Base-by-base conservation (phyloP, 331 rosid species). In the Rhamnella rubrinervis region DNA sequence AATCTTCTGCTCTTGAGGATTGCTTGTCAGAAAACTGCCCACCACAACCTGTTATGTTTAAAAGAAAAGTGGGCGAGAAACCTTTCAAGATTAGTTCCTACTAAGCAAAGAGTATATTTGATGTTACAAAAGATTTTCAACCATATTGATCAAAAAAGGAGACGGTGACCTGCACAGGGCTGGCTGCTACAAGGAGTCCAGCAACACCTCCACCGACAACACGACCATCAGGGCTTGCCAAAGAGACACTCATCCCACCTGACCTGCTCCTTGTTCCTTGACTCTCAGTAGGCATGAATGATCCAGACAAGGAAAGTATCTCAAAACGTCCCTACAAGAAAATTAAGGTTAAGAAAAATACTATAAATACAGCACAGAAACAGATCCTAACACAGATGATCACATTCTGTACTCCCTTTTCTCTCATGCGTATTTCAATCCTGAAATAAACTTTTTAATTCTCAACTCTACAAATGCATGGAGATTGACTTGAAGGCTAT, bases 191-290 rank as follows among this genome's bases (percentile, higher is more conserved):
- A 9, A 92, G 85, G 75, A 84, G 85, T 60, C 98, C 96, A 8
- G 88, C 88, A 62, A 92, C 92, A 38, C 90, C 84, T 37, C 98
- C 98, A 5, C 93, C 96, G 0, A 87, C 85, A 41, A 86, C 89
- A 15, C 89, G 95, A 35, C 98, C 96, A 26, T 92, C 92, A 1
- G 95, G 88, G 74, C 96, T 82, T 46, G 92, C 88, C 79, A 92
- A 60, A 8, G 95, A 82, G 67, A 89, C 87, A 0, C 88, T 84
- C 95, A 92, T 84, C 21, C 96, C 95, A 5, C 96, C 96, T 0
- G 88, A 56, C 84, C 97, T 80, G 85, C 89, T 83, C 72, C 84
- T 79, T 37, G 92, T 25, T 76, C 96, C 92, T 77, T 80, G 89
- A 66, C 63, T 85, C 17, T 92, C 96, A 21, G 88, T 74, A 28